Evolutionary conservation across 176 grass and related monocot genomes (phyloP).

Genomic region (Triticum monococcum): DNA sequence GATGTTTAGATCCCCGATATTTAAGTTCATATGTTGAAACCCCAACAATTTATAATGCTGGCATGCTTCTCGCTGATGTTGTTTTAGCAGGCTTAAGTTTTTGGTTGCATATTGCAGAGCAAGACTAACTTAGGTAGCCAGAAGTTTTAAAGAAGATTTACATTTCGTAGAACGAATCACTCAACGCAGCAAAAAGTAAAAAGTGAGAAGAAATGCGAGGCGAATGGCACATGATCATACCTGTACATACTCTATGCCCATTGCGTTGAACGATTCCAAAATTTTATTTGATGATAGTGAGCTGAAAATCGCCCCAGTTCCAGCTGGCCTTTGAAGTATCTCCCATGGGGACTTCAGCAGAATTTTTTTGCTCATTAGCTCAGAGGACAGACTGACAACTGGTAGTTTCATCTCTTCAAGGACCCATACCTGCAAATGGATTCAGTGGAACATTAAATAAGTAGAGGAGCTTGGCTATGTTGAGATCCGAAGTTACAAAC

Average conservation of each 20-base stretch:
- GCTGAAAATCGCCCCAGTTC: constrained; percentile 69
- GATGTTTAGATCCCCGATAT: not conserved
- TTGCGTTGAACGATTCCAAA: constrained; percentile 58
- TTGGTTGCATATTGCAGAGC: not conserved
- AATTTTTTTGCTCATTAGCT: constrained; percentile 44
- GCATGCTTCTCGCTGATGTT: not conserved
- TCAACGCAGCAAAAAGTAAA: not conserved
- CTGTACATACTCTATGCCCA: constrained; percentile 77
- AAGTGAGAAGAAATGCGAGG: not conserved
- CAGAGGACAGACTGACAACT: constrained; percentile 51
- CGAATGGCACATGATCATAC: constrained; percentile 42
- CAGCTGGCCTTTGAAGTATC: constrained; percentile 65
- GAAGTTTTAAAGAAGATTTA: not conserved
- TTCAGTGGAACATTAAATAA: not conserved
- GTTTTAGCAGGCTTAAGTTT: not conserved
- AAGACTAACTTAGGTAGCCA: not conserved
- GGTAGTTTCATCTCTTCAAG: constrained; percentile 73
- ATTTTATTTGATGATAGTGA: constrained; percentile 66
- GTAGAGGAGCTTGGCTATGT: not conserved
- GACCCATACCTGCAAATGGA: constrained; percentile 68
- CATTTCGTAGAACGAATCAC: not conserved
- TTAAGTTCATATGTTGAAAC: not conserved
- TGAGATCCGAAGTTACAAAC: not conserved
- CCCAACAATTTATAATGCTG: not conserved
- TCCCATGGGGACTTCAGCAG: constrained; percentile 80